Evolutionary conservation across 1,139 yeast genomes (phyloP), one percentile per base, ranked within the genome.

Genomic region (Candida buenavistaensis): DNA sequence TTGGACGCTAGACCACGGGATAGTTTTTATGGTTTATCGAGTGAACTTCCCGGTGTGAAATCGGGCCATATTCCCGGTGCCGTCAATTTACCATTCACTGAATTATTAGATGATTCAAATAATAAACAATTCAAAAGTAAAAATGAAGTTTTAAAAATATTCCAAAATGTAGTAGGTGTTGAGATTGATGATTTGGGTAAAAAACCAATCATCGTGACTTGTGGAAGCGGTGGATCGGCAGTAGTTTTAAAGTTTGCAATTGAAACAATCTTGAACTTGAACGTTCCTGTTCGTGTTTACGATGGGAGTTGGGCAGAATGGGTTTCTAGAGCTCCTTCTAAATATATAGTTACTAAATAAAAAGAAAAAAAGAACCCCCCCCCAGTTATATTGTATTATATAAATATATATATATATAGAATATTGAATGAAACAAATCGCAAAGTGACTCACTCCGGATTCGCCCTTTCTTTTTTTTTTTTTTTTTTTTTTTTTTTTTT

Each of bases 171-270:
- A 12, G 63, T 57, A 35, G 62, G 54, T 20, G 25, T 19, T 2
- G 25, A 23, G 3, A 17, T 28, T 3, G 36, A 54, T 7, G 45
- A 45, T 22, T 55, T 45, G 21, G 35, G 30, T 27, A 40, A 42
- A 33, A 78, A 81, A 48, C 89, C 84, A 7, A 75, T 86, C 12
- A 79, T 92, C 37, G 86, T 82, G 28, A 79, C 85, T 87, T 92
- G 98, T 56, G 98, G 97, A 14, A 82, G 96, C 1, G 97, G 97
- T 32, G 97, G 90, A 29, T 82, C 96, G 14, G 97, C 96, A 0
- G 87, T 90, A 44, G 79, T 90, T 27, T 68, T 90, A 38, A 82
- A 84, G 57, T 47, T 65, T 28, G 76, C 75, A 7, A 54, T 71
- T 34, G 66, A 66, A 36, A 51, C 59, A 6, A 54, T 69, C 10